Base-by-base conservation (phyloP, 148 eudicot genomes). In the Chenopodium album region DNA sequence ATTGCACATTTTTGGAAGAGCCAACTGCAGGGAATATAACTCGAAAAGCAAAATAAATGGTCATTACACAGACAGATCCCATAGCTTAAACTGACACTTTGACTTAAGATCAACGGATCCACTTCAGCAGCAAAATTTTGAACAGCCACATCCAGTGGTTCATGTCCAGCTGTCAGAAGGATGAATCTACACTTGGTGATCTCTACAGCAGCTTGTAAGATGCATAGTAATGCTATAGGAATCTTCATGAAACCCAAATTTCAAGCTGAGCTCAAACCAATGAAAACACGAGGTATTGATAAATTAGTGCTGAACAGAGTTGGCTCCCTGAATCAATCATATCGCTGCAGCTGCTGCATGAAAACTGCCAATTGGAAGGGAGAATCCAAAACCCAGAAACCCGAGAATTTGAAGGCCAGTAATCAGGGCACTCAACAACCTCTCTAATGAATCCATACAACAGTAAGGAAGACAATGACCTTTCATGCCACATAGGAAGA, bases 201-300 rank as follows among this genome's bases (percentile, higher is more conserved):
- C 26, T 86, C 85, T 73, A 88, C 41, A 65, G 86, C 89, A 80
- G 82, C 82, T 85, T 75, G 85, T 86, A 96, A 89, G 71, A 94
- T 89, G 47, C 80, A 75, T 81, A 96, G 90, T 75, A 92, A 90
- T 76, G 90, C 87, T 65, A 41, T 75, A 64, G 95, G 95, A 75
- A 90, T 92, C 71, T 79, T 89, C 80, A 96, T 63, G 84, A 90
- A 90, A 34, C 99, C 99, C 95, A 96, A 88, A 89, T 93, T 94
- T 85, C 94, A 97, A 77, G 89, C 82, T 83, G 99, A 91, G 83
- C 93, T 94, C 84, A 96, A 79, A 65, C 98, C 87, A 20, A 96
- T 85, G 85, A 94, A 92, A 80, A 94, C 80, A 67, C 90, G 98
- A 54, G 89, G 89, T 78, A 77, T 71, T 29, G 92, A 87, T 56